Evolutionary conservation across 768 basidiomycete species (phyloP), one percentile per base, ranked within the genome.

Genomic region (Panaeolus papilionaceus): DNA sequence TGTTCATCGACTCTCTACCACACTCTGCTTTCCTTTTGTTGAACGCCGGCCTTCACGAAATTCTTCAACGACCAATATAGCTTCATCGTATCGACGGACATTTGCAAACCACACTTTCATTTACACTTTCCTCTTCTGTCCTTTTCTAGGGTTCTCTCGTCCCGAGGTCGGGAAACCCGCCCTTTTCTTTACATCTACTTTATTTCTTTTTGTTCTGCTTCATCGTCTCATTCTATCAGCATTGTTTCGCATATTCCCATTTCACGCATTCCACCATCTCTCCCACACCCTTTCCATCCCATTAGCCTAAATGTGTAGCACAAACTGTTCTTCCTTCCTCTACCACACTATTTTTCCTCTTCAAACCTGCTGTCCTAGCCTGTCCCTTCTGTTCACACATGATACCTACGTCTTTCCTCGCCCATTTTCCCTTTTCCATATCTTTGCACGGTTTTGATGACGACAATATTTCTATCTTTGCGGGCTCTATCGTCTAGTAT

Each of bases 201-300:
- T 69, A 68, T 68, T 68, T 62, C 47, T 61, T 65, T 70, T 64
- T 64, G 68, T 40, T 54, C 64, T 67, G 23, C 42, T 63, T 49
- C 62, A 54, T 47, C 54, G 11, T 68, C 66, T 67, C 64, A 42
- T 44, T 23, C 54, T 33, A 54, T 54, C 23, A 47, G 62, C 47
- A 49, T 61, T 64, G 40, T 38, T 63, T 64, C 37, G 65, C 62
- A 38, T 39, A 38, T 26, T 38, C 66, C 39, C 51, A 49, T 68
- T 64, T 68, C 47, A 64, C 67, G 66, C 68, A 70, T 67, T 70
- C 64, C 66, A 67, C 37, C 62, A 72, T 66, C 33, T 58, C 62
- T 64, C 66, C 64, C 44, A 0, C 62, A 26, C 47, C 28, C 40
- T 51, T 38, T 61, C 18, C 64, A 64, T 61, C 42, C 38, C 63